Evolutionary conservation across 73 alveolate species (phyloP), one percentile per base, ranked within the genome.

Genomic region (Diophrys sp.): DNA sequence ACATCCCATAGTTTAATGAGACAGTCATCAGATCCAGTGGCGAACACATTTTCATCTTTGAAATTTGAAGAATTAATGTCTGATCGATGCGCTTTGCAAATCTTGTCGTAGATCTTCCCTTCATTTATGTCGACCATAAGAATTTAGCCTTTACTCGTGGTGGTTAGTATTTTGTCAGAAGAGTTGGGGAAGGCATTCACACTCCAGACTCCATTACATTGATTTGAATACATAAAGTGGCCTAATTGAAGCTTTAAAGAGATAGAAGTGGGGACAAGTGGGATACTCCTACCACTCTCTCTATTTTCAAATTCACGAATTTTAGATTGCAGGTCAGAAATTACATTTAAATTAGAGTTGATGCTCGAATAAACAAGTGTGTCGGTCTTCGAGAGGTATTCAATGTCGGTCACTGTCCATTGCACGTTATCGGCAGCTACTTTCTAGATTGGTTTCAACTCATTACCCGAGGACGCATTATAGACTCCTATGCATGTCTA

Each of bases 21-120:
- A 18, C 87, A 73, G 54, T 90, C 96, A 68, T 90, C 96, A 69
- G 92, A 81, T 14, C 93, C 96, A 11, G 96, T 74, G 70, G 70
- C 56, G 25, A 90, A 54, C 2, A 87, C 73, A 74, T 82, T 53
- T 53, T 77, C 24, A 54, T 85, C 89, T n/a, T 79, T 82, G 62
- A 78, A 90, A 86, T 90, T 69, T 28, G 82, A 86, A 33, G 94
- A 73, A 74, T 90, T 90, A 18, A 85, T 87, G 31, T 90, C 96
- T 62, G 86, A 92, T 55, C 77, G 73, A 77, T 90, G 96, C 2
- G 94, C 88, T 11, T 77, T 74, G 0, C n/a, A 29, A 8, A 73
- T 90, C 32, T 54, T 33, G 23, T 72, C 55, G 54, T 69, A 29
- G 14, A 88, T 54, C 70, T 88, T 71, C 23, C 84, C 69, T 62